Evolutionary conservation across 2,329 filamentous ascomycete species (phyloP).

Genomic region (Epichloe uncinata): DNA sequence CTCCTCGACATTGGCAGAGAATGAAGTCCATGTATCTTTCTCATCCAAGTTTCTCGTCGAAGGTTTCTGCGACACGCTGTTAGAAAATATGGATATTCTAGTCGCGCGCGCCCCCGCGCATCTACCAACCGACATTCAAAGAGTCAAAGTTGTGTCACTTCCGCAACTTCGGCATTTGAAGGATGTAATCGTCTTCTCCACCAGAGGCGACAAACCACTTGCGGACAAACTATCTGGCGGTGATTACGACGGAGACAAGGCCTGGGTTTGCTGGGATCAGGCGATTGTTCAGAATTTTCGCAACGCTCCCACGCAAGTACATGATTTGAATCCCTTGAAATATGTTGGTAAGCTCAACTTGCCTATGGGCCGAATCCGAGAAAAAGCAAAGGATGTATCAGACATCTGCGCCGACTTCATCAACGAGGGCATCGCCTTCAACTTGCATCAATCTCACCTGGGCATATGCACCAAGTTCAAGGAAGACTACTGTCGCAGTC

Average conservation of each 20-base stretch:
- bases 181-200: constrained; percentile 69
- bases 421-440: constrained; percentile 41
- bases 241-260: constrained; percentile 69
- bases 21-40: constrained; percentile 56
- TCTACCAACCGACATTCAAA: constrained; percentile 60
- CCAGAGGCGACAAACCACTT: constrained; percentile 44
- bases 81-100: constrained; percentile 47
- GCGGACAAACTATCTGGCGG: constrained; percentile 64
- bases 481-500: constrained; percentile 47
- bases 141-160: constrained; percentile 44
- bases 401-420: constrained; percentile 32
- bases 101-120: constrained; percentile 59
- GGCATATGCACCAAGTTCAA: constrained; percentile 53
- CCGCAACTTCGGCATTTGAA: constrained; percentile 52
- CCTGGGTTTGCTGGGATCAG: constrained; percentile 65
- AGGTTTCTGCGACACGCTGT: constrained; percentile 36
- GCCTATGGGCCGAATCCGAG: not conserved
- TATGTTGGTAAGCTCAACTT: constrained; percentile 5
- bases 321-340: constrained; percentile 30
- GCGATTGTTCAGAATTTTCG: constrained; percentile 51
- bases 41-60: constrained; percentile 48
- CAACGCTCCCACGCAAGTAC: constrained; percentile 32
- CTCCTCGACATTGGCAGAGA: constrained; percentile 41
- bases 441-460: constrained; percentile 41
- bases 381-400: not conserved